A percentile compares a stretch with the other conserved stretches of the same genome.
phyloP scores from a whole-genome alignment of 2,329 filamentous ascomycete species.

The Pseudocercospora fijiensis region DNA sequence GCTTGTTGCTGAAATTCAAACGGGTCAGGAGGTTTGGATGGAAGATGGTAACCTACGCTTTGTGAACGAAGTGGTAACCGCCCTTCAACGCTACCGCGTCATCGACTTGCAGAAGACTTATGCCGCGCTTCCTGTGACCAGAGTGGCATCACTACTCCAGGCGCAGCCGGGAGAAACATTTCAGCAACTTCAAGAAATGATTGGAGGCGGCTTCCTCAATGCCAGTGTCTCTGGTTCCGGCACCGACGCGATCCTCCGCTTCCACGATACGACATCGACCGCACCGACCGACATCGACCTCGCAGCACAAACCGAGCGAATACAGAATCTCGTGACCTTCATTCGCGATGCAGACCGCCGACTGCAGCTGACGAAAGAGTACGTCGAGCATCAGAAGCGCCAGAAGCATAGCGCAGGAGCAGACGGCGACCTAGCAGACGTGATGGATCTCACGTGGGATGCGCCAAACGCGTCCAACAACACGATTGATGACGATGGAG shows the following conservation, averaged over 20 bases:
- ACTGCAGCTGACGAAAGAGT: constrained; percentile 59
- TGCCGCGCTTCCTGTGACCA: constrained; percentile 58
- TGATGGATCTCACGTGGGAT: constrained; percentile 40
- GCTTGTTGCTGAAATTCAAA: constrained; percentile 64
- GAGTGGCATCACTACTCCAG: constrained; percentile 54
- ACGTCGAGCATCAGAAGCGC: constrained; percentile 54
- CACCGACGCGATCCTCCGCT: constrained; percentile 51
- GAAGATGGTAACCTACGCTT: constrained; percentile 71
- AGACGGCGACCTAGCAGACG: constrained; percentile 38
- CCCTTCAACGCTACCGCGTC: constrained; percentile 75
- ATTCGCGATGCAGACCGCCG: constrained; percentile 56
- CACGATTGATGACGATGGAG: constrained; percentile 28
- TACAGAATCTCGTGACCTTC: constrained; percentile 52
- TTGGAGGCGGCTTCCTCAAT: constrained; percentile 51
- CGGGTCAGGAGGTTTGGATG: constrained; percentile 51
- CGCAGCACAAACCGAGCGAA: constrained; percentile 50
- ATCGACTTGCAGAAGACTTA: constrained; percentile 72
- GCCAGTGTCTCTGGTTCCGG: constrained; percentile 51
- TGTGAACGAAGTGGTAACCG: constrained; percentile 65
- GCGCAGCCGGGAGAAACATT: constrained; percentile 53
- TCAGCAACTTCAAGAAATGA: constrained; percentile 55
- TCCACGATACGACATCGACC: constrained; percentile 40
- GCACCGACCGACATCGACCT: constrained; percentile 40
- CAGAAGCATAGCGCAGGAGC: constrained; percentile 43
- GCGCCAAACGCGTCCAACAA: constrained; percentile 19